A percentile compares a stretch with the other conserved stretches of the same genome.
Evolutionary conservation across 805 yeast genomes (phyloP).

Genomic region (Saccharomycopsis microspora): DNA sequence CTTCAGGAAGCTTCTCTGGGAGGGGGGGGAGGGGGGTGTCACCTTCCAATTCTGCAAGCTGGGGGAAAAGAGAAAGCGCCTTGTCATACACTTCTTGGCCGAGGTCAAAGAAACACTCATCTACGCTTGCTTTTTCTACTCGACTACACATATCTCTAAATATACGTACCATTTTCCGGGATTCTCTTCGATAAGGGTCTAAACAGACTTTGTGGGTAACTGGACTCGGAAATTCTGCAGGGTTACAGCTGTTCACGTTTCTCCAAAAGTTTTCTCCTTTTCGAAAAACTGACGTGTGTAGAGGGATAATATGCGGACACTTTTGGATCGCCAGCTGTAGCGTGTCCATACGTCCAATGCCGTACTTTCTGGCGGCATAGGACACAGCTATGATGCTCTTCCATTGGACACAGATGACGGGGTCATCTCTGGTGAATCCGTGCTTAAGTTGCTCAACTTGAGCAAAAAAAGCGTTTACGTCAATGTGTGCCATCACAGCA

Average conservation of each 20-base stretch:
- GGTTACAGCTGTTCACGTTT: conserved; percentile 36
- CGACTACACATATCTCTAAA: conserved; percentile 49
- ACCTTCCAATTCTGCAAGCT: conserved; percentile 20
- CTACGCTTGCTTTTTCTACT: conserved; percentile 92
- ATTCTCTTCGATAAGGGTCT: conserved; percentile 85
- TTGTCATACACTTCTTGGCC: conserved; percentile 48
- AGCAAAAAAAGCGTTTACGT: conserved; percentile 91
- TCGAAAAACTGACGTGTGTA: conserved; percentile 90
- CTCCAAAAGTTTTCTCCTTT: conserved; percentile 82
- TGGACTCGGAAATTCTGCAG: conserved; percentile 45
- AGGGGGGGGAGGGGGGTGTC: conserved; percentile 31
- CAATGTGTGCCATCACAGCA: conserved; percentile 75
- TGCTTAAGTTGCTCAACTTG: conserved; percentile 81
- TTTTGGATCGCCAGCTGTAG: conserved; percentile 55
- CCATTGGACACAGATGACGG: conserved; percentile 96
- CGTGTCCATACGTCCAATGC: conserved; percentile 69
- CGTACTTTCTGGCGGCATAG: conserved; percentile 79
- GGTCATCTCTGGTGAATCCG: conserved; percentile 52
- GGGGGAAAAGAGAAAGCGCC: conserved; percentile 37
- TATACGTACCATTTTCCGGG: conserved; percentile 63
- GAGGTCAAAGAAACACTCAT: conserved; percentile 81
- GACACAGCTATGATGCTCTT: conserved; percentile 77
- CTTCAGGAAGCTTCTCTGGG: conserved; percentile 26
- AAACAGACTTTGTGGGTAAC: conserved; percentile 70
- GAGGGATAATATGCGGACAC: conserved; percentile 66